Percentiles rank a stretch among this genome's conserved stretches.
Conservation (phyloP, 2,329 filamentous ascomycete species). For the Epichloe hybrida region DNA sequence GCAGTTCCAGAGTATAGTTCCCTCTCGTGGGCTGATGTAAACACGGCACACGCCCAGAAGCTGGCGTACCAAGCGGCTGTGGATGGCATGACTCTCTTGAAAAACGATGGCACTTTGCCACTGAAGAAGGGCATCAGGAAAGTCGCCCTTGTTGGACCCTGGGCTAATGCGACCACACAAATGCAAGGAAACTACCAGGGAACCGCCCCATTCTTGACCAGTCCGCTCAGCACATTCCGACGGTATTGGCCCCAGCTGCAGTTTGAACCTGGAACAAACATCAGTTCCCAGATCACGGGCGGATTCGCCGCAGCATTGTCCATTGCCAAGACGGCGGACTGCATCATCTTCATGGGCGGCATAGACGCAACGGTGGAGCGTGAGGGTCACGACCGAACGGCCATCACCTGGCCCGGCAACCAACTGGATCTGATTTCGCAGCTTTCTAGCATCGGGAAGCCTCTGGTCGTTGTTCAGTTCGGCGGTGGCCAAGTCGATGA, state of each 20-base stretch:
- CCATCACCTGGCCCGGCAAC: constrained; percentile 35
- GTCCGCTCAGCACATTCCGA: constrained; percentile 4
- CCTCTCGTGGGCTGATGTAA: constrained; percentile 41
- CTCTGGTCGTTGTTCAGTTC: constrained; percentile 37
- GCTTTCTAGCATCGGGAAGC: constrained; percentile 27
- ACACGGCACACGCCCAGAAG: constrained; percentile 35
- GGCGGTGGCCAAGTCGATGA: constrained; percentile 42
- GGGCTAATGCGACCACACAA: constrained; percentile 26
- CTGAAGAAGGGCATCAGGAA: constrained; percentile 18
- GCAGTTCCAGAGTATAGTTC: constrained; percentile 32
- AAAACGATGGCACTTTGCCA: constrained; percentile 39
- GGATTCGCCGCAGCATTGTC: not conserved
- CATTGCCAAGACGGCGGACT: constrained; percentile 18
- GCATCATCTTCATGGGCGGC: constrained; percentile 43
- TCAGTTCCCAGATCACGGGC: not conserved
- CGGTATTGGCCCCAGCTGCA: not conserved
- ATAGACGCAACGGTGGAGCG: constrained; percentile 38
- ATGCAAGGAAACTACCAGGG: constrained; percentile 14
- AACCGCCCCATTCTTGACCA: constrained; percentile 11
- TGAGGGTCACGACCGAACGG: constrained; percentile 37
- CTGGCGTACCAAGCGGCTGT: constrained; percentile 42
- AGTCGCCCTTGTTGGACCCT: constrained; percentile 18
- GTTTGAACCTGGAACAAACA: not conserved
- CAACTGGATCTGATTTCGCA: constrained; percentile 36
- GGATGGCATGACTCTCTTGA: constrained; percentile 34